Percentiles rank a stretch among this genome's conserved stretches.
Conservation (phyloP, 495 filamentous ascomycete genomes). For the Daldinia grandis region DNA sequence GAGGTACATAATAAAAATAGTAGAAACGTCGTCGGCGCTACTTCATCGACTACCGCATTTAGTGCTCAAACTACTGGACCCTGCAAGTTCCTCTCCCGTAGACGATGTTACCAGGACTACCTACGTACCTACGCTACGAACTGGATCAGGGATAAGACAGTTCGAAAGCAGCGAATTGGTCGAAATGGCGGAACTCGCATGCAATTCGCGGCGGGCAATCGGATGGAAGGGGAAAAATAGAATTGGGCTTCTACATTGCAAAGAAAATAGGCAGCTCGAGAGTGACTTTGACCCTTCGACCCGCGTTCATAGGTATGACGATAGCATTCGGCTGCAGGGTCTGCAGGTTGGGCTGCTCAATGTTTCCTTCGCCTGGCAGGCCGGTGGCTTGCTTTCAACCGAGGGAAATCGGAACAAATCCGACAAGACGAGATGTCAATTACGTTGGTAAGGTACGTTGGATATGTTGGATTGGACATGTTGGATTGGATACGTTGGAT, state of each 20-base stretch:
- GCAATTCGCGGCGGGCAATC: constrained; percentile 26
- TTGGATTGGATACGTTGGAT: constrained; percentile 6
- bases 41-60: constrained; percentile 15
- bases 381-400: constrained; percentile 12
- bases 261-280: constrained; percentile 31
- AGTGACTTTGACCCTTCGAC: constrained; percentile 10
- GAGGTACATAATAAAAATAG: background rate
- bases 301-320: constrained; percentile 37
- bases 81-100: constrained; percentile 19
- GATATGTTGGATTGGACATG: background rate
- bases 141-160: constrained; percentile 13
- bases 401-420: constrained; percentile 31
- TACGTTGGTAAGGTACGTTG: constrained; percentile 14
- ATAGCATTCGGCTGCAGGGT: constrained; percentile 30
- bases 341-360: constrained; percentile 31
- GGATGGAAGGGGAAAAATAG: constrained; percentile 26
- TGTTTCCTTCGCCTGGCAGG: constrained; percentile 5
- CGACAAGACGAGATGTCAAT: constrained; percentile 34
- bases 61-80: constrained; percentile 20
- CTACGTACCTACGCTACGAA: constrained; percentile 32
- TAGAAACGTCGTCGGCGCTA: constrained; percentile 4
- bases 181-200: constrained; percentile 25
- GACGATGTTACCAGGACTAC: constrained; percentile 23
- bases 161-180: constrained; percentile 24
- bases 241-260: constrained; percentile 38